These are phyloP conservation scores for Naganishia friedmannii DNA, from an alignment of 768 basidiomycete genomes.

Conservation along the genomic window DNA sequence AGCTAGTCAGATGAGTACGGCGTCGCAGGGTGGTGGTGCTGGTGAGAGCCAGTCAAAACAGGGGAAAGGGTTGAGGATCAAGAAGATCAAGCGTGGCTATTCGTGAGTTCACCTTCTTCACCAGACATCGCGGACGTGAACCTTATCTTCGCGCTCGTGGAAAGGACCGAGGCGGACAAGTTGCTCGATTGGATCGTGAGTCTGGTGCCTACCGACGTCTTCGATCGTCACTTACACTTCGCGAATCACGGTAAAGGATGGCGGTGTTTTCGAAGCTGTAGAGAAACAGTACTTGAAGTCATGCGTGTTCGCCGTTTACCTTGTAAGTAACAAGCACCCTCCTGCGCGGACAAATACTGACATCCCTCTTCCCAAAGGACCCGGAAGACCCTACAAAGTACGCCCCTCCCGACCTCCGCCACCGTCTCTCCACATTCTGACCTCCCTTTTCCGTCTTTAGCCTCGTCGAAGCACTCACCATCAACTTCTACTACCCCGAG, in stretches of 20 bases:
- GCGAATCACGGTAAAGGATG: not conserved
- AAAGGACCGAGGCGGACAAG: constrained; percentile 32
- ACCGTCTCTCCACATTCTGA: not conserved
- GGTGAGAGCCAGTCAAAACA: constrained; percentile 12
- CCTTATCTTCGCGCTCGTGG: too few relatives aligned
- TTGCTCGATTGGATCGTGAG: constrained; percentile 32
- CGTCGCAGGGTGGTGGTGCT: not conserved
- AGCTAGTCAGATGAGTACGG: constrained; percentile 13
- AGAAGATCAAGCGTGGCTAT: constrained; percentile 31
- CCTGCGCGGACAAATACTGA: too few relatives aligned
- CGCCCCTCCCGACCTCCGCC: not conserved
- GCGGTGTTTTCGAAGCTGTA: constrained; percentile 30
- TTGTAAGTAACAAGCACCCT: constrained; percentile 14
- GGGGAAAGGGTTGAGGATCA: constrained; percentile 28
- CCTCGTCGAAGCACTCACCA: constrained; percentile 31
- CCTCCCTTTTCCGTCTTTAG: constrained; percentile 52
- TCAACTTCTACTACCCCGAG: constrained; percentile 30
- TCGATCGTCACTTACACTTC: not conserved
- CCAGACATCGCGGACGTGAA: not conserved
- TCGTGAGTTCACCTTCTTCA: constrained; percentile 25
- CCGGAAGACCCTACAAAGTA: constrained; percentile 32
- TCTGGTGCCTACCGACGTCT: not conserved
- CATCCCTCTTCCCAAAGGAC: constrained; percentile 22
- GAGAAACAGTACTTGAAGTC: constrained; percentile 32
- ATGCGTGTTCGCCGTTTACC: constrained; percentile 31